A percentile compares a stretch with the other conserved stretches of the same genome.
Evolutionary conservation across 2,329 filamentous ascomycete genomes (phyloP).

Genomic region (Fusarium bulbicola): DNA sequence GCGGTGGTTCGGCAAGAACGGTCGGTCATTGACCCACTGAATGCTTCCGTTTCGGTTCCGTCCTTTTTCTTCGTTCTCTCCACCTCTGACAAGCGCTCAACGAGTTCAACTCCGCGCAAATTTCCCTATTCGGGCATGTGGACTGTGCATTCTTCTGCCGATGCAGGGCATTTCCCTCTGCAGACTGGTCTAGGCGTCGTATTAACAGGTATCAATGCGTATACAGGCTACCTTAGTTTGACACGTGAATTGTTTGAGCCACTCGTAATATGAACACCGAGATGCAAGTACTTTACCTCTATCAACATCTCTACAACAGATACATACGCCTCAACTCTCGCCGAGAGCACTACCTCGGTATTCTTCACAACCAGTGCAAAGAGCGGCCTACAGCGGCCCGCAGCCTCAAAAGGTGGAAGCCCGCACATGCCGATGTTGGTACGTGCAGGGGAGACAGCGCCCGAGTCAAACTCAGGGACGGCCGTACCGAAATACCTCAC

Average conservation of each 20-base stretch:
- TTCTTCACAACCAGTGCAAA: background rate
- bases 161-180: conserved; percentile 5
- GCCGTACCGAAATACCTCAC: conserved; percentile 34
- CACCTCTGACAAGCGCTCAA: background rate
- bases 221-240: background rate
- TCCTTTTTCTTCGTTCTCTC: conserved; percentile 15
- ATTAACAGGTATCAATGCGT: background rate
- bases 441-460: conserved; percentile 18
- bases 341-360: background rate
- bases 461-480: conserved; percentile 33
- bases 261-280: background rate
- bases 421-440: background rate
- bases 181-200: background rate
- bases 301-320: background rate
- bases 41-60: conserved; percentile 36
- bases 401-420: conserved; percentile 5
- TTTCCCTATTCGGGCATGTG: conserved; percentile 29
- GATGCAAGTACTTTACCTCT: background rate
- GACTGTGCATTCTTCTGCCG: conserved; percentile 13
- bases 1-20: conserved; percentile 37
- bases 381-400: conserved; percentile 20
- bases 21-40: conserved; percentile 37
- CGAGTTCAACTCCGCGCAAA: conserved; percentile 19
- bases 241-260: conserved; percentile 17
- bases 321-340: background rate